Conservation (phyloP, 1,284 basidiomycete genomes). For the Apiotrichum siamense region DNA sequence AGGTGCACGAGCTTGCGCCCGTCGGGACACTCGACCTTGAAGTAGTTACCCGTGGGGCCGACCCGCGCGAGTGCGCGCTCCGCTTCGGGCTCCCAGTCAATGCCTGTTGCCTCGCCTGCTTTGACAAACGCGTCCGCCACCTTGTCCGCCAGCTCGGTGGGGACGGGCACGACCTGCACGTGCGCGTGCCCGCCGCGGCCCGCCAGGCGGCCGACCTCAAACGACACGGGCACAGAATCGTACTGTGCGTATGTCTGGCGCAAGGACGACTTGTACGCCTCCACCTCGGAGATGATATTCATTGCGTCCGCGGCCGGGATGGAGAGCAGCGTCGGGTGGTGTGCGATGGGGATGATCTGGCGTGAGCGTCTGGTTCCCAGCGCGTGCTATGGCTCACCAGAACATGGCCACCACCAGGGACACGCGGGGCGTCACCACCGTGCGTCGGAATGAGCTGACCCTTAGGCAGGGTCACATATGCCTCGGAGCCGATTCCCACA, state of each 20-base stretch:
- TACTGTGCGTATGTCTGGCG: constrained; percentile 65
- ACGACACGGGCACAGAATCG: constrained; percentile 63
- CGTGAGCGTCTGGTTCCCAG: not conserved
- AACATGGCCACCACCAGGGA: constrained; percentile 90
- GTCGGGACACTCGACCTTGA: constrained; percentile 80
- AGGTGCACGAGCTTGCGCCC: constrained; percentile 79
- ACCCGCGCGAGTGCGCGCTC: constrained; percentile 57
- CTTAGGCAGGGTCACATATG: constrained; percentile 87
- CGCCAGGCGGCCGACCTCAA: constrained; percentile 78
- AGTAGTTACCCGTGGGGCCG: constrained; percentile 61
- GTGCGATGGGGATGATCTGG: constrained; percentile 69
- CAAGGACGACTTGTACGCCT: constrained; percentile 72
- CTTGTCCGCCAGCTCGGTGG: constrained; percentile 55
- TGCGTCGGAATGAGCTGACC: constrained; percentile 79
- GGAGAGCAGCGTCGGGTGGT: constrained; percentile 58
- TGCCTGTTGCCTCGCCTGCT: constrained; percentile 60
- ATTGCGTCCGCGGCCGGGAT: constrained; percentile 69
- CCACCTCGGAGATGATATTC: constrained; percentile 72
- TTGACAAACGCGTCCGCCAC: constrained; percentile 65
- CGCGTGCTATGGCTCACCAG: constrained; percentile 48
- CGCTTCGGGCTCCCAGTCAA: constrained; percentile 60
- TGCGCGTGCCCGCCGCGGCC: constrained; percentile 91
- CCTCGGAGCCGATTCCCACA: constrained; percentile 82
- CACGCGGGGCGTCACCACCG: constrained; percentile 50
- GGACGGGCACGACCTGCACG: constrained; percentile 78